Evolutionary conservation across 148 eudicot species (phyloP).

Genomic region (Amaranthus hypochondriacus): DNA sequence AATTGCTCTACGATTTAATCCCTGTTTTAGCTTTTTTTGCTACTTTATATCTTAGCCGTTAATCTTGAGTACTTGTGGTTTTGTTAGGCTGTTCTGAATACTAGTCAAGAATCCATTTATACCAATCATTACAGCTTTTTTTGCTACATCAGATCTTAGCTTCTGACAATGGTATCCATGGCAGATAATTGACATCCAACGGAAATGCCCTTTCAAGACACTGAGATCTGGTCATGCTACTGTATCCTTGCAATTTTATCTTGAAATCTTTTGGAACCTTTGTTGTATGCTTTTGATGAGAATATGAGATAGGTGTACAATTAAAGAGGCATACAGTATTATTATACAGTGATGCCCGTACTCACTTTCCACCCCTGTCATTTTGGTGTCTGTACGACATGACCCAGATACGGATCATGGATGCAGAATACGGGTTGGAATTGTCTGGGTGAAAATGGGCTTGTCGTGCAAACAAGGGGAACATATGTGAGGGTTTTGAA

Average conservation of each 20-base stretch:
- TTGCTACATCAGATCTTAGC: not conserved
- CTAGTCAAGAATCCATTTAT: not conserved
- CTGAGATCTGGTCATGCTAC: constrained; percentile 81
- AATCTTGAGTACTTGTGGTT: not conserved
- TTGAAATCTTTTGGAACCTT: not conserved
- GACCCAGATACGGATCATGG: no score
- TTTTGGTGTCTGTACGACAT: no score
- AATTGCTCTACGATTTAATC: not conserved
- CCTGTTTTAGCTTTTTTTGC: not conserved
- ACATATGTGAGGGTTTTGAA: no score
- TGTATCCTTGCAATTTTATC: constrained; percentile 59
- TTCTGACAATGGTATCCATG: constrained; percentile 27
- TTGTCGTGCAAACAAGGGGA: no score
- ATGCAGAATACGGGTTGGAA: no score
- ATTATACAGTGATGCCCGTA: not conserved
- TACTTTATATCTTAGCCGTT: not conserved
- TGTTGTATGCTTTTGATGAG: not conserved
- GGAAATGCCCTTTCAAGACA: constrained; percentile 77
- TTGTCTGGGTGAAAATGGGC: no score
- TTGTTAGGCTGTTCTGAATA: not conserved
- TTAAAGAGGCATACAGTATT: not conserved
- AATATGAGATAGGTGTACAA: not conserved
- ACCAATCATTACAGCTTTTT: no score
- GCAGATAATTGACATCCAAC: constrained; percentile 82
- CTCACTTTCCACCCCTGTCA: not conserved